These are phyloP conservation scores for Amborella trichopoda DNA, from an alignment of 164 flowering plant genomes.

Conservation along the genomic window DNA sequence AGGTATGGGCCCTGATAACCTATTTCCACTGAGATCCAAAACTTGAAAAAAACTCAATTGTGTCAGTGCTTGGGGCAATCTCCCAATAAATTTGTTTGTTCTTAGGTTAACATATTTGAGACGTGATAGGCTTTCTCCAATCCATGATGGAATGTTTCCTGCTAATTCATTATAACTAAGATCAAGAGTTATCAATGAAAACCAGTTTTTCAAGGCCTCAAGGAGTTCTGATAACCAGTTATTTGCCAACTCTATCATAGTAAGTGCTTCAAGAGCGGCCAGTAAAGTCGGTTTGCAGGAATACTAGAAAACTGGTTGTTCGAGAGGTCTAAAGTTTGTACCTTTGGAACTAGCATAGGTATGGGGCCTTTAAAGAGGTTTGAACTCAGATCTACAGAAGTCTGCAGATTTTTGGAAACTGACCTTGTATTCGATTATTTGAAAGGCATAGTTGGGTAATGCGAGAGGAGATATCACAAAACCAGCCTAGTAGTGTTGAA, in stretches of 20 bases:
- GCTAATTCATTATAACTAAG: slow-evolving; percentile 9
- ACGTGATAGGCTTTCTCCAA: slow-evolving; percentile 6
- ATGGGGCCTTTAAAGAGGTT: slow-evolving; percentile 3
- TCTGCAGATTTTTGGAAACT: too few relatives aligned
- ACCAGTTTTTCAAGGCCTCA: background rate
- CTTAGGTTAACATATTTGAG: slow-evolving; percentile 9
- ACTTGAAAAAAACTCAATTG: slow-evolving; percentile 10
- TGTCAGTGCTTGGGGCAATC: slow-evolving; percentile 3
- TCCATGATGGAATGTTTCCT: slow-evolving; percentile 11
- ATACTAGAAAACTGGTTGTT: slow-evolving; percentile 5
- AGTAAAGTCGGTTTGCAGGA: slow-evolving; percentile 8
- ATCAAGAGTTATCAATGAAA: background rate
- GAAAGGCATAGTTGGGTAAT: too few relatives aligned
- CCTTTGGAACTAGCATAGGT: background rate
- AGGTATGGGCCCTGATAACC: too few relatives aligned
- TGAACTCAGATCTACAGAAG: background rate
- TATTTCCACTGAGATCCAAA: too few relatives aligned
- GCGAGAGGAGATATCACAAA: too few relatives aligned
- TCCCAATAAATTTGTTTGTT: slow-evolving; percentile 5
- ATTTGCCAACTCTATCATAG: slow-evolving; percentile 2
- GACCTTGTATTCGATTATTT: too few relatives aligned
- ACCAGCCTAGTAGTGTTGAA: too few relatives aligned
- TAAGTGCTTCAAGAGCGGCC: slow-evolving; percentile 1
- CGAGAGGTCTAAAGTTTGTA: background rate
- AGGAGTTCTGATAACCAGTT: slow-evolving; percentile 7